These are phyloP conservation scores for Teratosphaeria nubilosa DNA, from an alignment of 2,329 filamentous ascomycete genomes.

Conservation along the genomic window DNA sequence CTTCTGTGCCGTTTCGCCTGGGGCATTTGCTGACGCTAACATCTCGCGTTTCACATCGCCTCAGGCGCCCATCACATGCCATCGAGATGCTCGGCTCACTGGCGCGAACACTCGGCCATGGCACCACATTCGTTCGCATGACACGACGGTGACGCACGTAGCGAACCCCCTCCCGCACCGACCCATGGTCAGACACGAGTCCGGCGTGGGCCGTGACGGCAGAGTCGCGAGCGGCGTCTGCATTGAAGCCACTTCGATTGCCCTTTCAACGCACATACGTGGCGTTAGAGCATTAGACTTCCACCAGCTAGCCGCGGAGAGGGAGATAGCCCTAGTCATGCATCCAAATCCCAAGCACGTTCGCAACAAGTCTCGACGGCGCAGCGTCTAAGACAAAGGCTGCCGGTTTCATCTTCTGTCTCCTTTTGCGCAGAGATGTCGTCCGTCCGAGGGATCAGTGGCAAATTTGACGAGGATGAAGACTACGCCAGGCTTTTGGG, in stretches of 20 bases:
- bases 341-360: background rate
- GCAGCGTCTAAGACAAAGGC: background rate
- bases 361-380: background rate
- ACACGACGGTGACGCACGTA: background rate
- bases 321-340: background rate
- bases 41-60: background rate
- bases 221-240: background rate
- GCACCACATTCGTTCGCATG: background rate
- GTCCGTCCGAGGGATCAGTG: background rate
- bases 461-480: background rate
- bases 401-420: background rate
- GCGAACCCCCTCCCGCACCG: background rate
- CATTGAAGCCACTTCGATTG: background rate
- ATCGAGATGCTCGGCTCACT: background rate
- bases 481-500: background rate
- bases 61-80: background rate
- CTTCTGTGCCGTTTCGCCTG: background rate
- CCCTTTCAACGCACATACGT: background rate
- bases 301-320: background rate
- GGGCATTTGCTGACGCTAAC: background rate
- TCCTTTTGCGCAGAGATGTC: background rate
- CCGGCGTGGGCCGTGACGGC: background rate
- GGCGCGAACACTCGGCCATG: background rate
- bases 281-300: background rate
- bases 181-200: background rate